A percentile compares a stretch with the other conserved stretches of the same genome.
Evolutionary conservation across 164 flowering plant species (phyloP).

Genomic region (Euptelea pleiosperma): DNA sequence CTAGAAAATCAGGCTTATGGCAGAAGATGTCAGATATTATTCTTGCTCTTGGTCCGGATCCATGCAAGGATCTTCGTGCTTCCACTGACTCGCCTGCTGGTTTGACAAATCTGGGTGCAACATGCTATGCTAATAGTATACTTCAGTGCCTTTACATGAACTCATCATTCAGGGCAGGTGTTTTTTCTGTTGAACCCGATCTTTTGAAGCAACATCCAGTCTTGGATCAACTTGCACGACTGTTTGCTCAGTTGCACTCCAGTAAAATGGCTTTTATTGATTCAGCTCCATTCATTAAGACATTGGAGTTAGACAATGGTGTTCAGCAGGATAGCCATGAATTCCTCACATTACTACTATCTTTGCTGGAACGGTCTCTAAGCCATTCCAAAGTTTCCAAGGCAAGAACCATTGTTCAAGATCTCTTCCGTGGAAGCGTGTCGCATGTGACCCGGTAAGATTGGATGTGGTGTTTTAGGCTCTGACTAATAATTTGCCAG

Average conservation of each 20-base stretch:
- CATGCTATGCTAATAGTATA: constrained; percentile 98
- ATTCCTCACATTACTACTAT: constrained; percentile 85
- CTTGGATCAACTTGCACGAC: constrained; percentile 72
- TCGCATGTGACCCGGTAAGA: constrained; percentile 89
- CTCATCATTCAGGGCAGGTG: constrained; percentile 64
- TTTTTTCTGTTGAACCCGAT: constrained; percentile 74
- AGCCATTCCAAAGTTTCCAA: constrained; percentile 53
- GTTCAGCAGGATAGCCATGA: constrained; percentile 98
- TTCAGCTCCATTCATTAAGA: constrained; percentile 85
- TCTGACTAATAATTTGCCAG: not conserved
- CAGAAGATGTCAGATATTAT: constrained; percentile 74
- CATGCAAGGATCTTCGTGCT: constrained; percentile 59
- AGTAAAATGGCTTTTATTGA: constrained; percentile 79
- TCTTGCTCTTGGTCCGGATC: constrained; percentile 70
- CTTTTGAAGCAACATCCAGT: constrained; percentile 67
- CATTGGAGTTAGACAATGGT: constrained; percentile 91
- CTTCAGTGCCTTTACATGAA: constrained; percentile 93
- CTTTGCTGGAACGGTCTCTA: constrained; percentile 80
- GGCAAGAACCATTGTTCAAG: constrained; percentile 84
- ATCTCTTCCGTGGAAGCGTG: constrained; percentile 92
- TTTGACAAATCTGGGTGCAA: constrained; percentile 89
- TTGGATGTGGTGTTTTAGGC: not conserved
- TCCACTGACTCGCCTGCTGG: constrained; percentile 72
- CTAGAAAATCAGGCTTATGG: constrained; percentile 88
- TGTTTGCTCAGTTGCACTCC: constrained; percentile 82